Evolutionary conservation across 805 yeast species (phyloP), one percentile per base, ranked within the genome.

Genomic region (Sugiyamaella valdiviana): DNA sequence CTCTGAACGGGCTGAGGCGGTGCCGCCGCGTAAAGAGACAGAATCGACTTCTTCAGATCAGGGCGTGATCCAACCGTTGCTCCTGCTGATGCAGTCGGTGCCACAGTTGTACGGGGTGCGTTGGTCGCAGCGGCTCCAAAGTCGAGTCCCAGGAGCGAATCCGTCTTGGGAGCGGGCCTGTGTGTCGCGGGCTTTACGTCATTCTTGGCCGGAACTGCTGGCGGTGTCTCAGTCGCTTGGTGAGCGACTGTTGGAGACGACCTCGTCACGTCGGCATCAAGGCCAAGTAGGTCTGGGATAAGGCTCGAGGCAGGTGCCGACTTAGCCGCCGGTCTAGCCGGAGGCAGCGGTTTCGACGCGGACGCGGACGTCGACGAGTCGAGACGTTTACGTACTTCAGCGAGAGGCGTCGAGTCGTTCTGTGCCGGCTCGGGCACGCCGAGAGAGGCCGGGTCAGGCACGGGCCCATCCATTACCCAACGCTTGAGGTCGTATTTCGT

Each of bases 401-500:
- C 50, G 22, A 53, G 47, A 12, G 62, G 59, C n/a, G 51, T 45
- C 7, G 49, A 46, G 24, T 59, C 63, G 36, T 52, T 56, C 17
- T 42, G 45, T n/a, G 46, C 15, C 15, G 43, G 22, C 32, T 40
- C 43, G 19, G 19, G 48, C 39, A 19, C 36, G 5, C 50, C 54
- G 23, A 74, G 58, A 4, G 75, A 57, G 52, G 70, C 62, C 2
- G 91, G 88, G 57, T 82, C 81, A 1, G 90, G 88, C 15, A 81
- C 63, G 9, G 63, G 62, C 15, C 58, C 57, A n/a, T 80, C 70
- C 7, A 73, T 67, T 1, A 76, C 80, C 99, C 99, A 93, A 61
- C 90, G 85, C 67, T 83, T 87, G 69, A 83, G 63, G 57, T 89
- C 97, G 64, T 93, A 93, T 65, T 93, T 93, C 9, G 95, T 89